These are phyloP conservation scores for Flaveria ramosissima DNA, from an alignment of 129 eudicot genomes.

Conservation along the genomic window DNA sequence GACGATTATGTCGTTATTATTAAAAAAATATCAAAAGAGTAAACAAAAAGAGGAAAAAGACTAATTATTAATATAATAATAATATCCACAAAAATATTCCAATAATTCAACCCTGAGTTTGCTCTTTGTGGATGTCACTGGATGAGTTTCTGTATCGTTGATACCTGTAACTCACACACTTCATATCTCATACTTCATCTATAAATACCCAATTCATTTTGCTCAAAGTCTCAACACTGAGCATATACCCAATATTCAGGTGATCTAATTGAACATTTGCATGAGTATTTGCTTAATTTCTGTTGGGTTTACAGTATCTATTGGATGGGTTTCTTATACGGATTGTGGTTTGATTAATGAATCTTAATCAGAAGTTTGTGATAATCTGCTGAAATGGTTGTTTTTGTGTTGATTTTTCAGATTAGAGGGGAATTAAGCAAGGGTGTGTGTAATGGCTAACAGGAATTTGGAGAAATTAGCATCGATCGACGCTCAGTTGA, in stretches of 20 bases:
- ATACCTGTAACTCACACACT: background rate
- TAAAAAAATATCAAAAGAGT: background rate
- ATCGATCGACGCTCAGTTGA: constrained; percentile 90
- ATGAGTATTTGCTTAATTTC: no score
- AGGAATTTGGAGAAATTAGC: constrained; percentile 85
- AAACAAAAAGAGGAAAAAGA: background rate
- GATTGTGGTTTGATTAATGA: no score
- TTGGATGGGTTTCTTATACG: no score
- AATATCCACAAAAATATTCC: background rate
- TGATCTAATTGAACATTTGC: background rate
- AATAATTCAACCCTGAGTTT: background rate
- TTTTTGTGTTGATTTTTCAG: no score
- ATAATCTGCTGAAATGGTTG: no score
- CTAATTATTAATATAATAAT: background rate
- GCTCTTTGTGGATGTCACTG: constrained; percentile 26
- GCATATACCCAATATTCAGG: background rate
- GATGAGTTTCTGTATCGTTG: background rate
- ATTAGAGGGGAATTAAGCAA: no score
- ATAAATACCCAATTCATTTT: constrained; percentile 33
- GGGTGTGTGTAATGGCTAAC: constrained; percentile 48
- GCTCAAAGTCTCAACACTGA: background rate
- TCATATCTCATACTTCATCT: constrained; percentile 11
- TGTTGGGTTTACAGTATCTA: no score
- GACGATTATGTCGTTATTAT: background rate
- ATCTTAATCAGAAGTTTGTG: no score